Evolutionary conservation across 176 grass and related monocot genomes (phyloP), one percentile per base, ranked within the genome.

Genomic region (Poa annua): DNA sequence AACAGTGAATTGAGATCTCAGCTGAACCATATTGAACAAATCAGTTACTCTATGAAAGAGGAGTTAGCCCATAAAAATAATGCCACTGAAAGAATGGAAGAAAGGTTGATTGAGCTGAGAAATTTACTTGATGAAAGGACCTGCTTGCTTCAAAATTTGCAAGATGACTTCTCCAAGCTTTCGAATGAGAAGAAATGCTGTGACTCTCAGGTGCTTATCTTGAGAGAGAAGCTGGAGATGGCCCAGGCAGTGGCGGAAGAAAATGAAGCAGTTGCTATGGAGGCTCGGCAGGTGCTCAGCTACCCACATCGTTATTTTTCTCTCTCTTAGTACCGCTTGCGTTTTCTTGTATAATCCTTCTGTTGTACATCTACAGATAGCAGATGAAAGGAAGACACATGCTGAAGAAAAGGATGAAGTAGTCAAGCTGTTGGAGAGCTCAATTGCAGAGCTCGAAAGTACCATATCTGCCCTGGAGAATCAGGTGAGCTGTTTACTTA

Each of bases 371-470:
- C 74, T 90, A 57, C 88, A 98, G 92, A 90, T 92, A 82, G 92
- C 90, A 32, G 85, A 95, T 84, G 89, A 88, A 78, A 95, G 76
- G 51, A 95, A 84, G 66, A 56, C 36, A 69, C 86, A 92, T 90
- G 92, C 91, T 77, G 87, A 88, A 91, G 91, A 90, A 57, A 98
- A 95, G 82, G 92, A 98, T 88, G 96, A 95, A 78, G 92, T 95
- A 80, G 87, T 93, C 36, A 98, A 95, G 84, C 55, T 98, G 57
- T 88, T 98, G 79, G 96, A 95, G 68, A 88, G 71, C 26, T 98
- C 96, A 35, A 89, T 98, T 56, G 85, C 90, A 78, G 92, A 88
- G 80, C 89, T 98, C 57, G 96, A 98, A 50, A 87, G 78, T 80
- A 98, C 96, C 69, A 76, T 98, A 79, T 91, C 42, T 93, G 81